A percentile compares a stretch with the other conserved stretches of the same genome.
These are phyloP conservation scores for Combretum micranthum DNA, from an alignment of 345 rosid species.

Conservation along the genomic window DNA sequence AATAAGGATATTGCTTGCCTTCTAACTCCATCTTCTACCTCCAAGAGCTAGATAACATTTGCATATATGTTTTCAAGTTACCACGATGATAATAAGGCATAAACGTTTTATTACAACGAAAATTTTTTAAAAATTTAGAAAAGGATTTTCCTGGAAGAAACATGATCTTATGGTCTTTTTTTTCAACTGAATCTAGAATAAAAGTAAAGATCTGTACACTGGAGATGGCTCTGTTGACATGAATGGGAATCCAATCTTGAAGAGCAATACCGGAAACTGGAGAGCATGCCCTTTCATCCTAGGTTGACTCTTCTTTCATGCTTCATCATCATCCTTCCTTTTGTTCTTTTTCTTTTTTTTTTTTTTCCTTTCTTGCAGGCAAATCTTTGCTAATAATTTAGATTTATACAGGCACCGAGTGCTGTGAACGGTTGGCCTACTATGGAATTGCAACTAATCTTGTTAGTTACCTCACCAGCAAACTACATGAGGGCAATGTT, in stretches of 20 bases:
- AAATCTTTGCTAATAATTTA: conserved; percentile 7
- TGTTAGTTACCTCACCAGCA: conserved; percentile 74
- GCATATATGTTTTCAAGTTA: no score
- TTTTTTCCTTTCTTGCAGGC: no score
- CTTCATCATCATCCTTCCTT: no score
- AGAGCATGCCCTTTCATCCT: conserved; percentile 93
- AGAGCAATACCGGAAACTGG: conserved; percentile 85
- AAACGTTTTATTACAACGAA: no score
- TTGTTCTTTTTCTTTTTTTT: no score
- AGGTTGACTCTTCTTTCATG: conserved; percentile 26
- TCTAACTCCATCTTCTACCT: no score
- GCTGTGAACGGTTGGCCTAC: conserved; percentile 92
- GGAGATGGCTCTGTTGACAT: conserved; percentile 93
- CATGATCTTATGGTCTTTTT: no score
- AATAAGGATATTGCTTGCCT: no score
- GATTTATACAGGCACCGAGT: conserved; percentile 58
- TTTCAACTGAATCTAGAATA: conserved; percentile 13
- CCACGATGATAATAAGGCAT: no score
- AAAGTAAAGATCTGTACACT: conserved; percentile 42
- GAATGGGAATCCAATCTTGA: conserved; percentile 64
- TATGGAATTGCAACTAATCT: conserved; percentile 88
- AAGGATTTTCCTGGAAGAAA: no score
- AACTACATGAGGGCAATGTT: conserved; percentile 83
- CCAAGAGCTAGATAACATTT: no score
- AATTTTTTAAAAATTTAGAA: no score